Conservation (phyloP, 2,329 filamentous ascomycete genomes). For the Hypoxylon rubiginosum region DNA sequence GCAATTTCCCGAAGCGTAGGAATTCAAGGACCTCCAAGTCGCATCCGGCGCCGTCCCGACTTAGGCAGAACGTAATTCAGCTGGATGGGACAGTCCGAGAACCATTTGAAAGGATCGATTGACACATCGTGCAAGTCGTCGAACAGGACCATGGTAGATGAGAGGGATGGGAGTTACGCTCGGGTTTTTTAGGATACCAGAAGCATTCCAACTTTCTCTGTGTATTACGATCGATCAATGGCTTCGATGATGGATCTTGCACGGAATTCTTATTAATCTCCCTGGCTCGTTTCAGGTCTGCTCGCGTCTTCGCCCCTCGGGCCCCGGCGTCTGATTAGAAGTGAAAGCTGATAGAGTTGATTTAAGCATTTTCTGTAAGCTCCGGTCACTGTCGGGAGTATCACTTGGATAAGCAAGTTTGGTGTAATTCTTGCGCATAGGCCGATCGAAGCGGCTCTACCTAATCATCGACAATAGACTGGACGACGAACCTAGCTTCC, state of each 20-base stretch:
- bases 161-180: too few relatives aligned
- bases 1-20: conserved; percentile 30
- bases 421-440: too few relatives aligned
- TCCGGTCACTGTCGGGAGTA: neutral
- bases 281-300: neutral
- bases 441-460: too few relatives aligned
- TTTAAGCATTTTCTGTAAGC: neutral
- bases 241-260: neutral
- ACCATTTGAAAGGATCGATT: conserved; percentile 5
- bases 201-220: neutral
- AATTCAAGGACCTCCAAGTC: conserved; percentile 13
- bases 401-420: neutral
- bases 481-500: neutral
- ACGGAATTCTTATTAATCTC: neutral
- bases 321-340: neutral
- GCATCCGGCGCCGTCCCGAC: conserved; percentile 24
- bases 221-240: neutral
- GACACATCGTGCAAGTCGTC: conserved; percentile 1
- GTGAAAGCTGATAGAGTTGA: neutral
- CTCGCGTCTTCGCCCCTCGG: neutral
- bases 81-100: conserved; percentile 17
- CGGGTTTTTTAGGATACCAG: too few relatives aligned
- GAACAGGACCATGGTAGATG: neutral
- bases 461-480: neutral
- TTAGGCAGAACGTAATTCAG: conserved; percentile 35